phyloP scores from a whole-genome alignment of 768 basidiomycete species.

The Lentinus brumalis region DNA sequence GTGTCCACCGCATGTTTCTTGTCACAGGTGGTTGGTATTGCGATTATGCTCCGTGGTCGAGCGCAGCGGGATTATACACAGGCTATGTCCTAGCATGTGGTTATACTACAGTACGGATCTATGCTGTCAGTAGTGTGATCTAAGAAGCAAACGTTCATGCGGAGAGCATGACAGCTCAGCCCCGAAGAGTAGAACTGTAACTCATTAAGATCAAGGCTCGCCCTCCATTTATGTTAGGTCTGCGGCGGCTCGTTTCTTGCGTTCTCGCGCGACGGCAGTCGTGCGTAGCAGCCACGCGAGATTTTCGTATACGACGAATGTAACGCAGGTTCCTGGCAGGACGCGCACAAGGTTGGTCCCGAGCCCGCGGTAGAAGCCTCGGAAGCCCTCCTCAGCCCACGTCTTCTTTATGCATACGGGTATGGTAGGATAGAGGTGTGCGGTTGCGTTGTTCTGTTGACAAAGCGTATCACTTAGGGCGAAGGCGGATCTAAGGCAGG shows the following conservation, averaged over 20 bases:
- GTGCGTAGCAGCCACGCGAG: conserved; percentile 79
- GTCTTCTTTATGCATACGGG: conserved; percentile 78
- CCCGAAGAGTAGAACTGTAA: no score
- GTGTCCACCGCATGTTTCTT: not conserved
- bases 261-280: conserved; percentile 57
- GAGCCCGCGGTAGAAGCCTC: conserved; percentile 93
- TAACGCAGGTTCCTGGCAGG: conserved; percentile 95
- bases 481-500: not conserved
- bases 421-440: conserved; percentile 79
- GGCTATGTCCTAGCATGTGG: not conserved
- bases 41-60: not conserved
- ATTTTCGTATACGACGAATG: conserved; percentile 97
- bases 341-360: conserved; percentile 94
- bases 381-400: conserved; percentile 76
- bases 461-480: not conserved
- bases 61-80: not conserved
- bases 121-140: not conserved
- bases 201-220: not conserved
- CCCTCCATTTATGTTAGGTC: not conserved
- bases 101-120: not conserved
- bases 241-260: not conserved
- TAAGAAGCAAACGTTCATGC: not conserved
- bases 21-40: not conserved
- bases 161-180: no score
- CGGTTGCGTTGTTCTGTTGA: conserved; percentile 63